A percentile compares a stretch with the other conserved stretches of the same genome.
Evolutionary conservation across 495 filamentous ascomycete species (phyloP).

Genomic region (Podospora comata): DNA sequence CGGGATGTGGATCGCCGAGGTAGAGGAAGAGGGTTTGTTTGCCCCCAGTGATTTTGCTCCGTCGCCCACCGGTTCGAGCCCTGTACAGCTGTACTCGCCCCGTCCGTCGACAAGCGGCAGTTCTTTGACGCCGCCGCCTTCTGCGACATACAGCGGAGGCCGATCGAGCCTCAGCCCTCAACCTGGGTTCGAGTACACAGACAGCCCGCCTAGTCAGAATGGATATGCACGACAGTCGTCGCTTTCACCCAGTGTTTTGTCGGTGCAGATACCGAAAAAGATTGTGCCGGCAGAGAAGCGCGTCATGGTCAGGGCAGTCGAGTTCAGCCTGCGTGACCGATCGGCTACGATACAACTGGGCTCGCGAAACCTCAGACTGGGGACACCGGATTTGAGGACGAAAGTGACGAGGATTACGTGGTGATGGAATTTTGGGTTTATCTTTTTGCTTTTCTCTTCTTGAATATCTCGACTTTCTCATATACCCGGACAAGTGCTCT

Average conservation of each 20-base stretch:
- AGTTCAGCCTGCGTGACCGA: slow-evolving; percentile 50
- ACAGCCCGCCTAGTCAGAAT: background rate
- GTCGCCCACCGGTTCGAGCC: slow-evolving; percentile 29
- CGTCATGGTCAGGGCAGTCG: slow-evolving; percentile 53
- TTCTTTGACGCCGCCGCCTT: slow-evolving; percentile 15
- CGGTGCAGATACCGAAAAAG: slow-evolving; percentile 15
- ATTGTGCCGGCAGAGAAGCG: slow-evolving; percentile 46
- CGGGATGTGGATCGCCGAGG: slow-evolving; percentile 51
- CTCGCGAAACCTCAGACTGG: slow-evolving; percentile 47
- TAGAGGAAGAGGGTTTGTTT: slow-evolving; percentile 49
- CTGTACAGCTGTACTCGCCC: slow-evolving; percentile 28
- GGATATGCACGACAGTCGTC: background rate
- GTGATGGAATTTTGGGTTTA: slow-evolving; percentile 28
- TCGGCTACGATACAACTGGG: slow-evolving; percentile 49
- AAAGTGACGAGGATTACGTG: slow-evolving; percentile 44
- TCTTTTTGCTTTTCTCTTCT: slow-evolving; percentile 11
- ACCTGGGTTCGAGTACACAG: slow-evolving; percentile 27
- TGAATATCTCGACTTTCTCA: background rate
- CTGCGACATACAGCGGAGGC: slow-evolving; percentile 14
- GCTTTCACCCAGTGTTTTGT: background rate
- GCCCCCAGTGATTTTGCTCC: background rate
- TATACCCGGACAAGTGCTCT: background rate
- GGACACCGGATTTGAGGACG: slow-evolving; percentile 44
- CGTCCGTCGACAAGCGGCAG: slow-evolving; percentile 27
- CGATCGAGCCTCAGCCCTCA: slow-evolving; percentile 1